Evolutionary conservation across 257 asterid genomes (phyloP), one percentile per base, ranked within the genome.

Genomic region (Solanum etuberosum): DNA sequence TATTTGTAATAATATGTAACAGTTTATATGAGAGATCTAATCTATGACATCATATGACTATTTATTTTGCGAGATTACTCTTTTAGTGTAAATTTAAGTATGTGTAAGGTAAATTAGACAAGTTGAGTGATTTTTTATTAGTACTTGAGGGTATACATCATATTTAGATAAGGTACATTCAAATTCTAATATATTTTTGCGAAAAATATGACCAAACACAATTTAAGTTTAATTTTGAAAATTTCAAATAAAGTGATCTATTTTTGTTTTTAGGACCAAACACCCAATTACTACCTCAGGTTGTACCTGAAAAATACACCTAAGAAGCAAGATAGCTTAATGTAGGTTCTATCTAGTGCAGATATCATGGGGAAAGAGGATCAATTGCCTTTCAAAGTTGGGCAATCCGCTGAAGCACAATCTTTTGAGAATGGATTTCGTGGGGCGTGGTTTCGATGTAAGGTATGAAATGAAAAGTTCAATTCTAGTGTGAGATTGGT

Each of bases 391-490:
- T 89, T 89, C 77, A 43, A 84, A 63, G 89, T 51, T 48, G 88
- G 89, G 35, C 89, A 89, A 37, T 67, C 11, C 7, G 86, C 83
- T 14, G 91, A 89, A 86, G 87, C 91, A 35, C 82, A 20, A 42
- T 87, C 89, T 74, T 89, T 89, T 83, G 6, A 37, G 43, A 32
- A 3, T 31, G 91, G 91, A 29, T 89, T 5, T 43, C 89, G 89
- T 76, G 85, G 89, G 57, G 91, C 91, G 29, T 89, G 91, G 91
- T 89, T 89, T 77, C 91, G 88, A 11, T 86, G 88, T 42, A 86
- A 86, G 88, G 88, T 86, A 86, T 2, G 57, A 59, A 29, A 46
- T 51, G 61, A 40, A 10, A 9, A 18, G 18, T 31, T 25, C 16
- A 42, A 51, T 81, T 81, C 31, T 81, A 81, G 27, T 9, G 68